Evolutionary conservation across 2,329 filamentous ascomycete genomes (phyloP).

Genomic region (Fusarium brachygibbosum): DNA sequence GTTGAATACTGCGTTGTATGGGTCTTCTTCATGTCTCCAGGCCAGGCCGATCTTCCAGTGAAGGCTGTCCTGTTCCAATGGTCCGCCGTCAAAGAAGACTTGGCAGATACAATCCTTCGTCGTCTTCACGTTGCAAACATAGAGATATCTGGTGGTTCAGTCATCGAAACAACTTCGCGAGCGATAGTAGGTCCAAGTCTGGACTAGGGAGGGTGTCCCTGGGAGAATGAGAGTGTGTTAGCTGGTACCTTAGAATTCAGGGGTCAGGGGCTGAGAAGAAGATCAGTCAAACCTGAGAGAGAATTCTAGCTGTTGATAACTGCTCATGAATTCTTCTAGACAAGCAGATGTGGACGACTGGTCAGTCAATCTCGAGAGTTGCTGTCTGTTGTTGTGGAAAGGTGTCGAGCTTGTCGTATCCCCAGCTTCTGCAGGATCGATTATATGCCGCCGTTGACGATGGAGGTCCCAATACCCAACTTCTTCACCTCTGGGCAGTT

Average conservation of each 20-base stretch:
- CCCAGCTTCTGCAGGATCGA: no score
- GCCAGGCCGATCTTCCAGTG: no score
- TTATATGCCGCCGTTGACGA: not conserved
- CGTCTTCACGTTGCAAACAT: not conserved
- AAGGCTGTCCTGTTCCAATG: not conserved
- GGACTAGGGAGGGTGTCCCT: not conserved
- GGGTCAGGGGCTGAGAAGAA: not conserved
- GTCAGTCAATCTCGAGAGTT: not conserved
- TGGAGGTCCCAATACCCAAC: not conserved
- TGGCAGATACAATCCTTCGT: not conserved
- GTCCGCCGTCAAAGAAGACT: not conserved
- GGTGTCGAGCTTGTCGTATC: not conserved
- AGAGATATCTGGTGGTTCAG: not conserved
- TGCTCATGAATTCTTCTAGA: not conserved
- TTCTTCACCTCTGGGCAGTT: not conserved
- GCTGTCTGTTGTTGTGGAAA: not conserved
- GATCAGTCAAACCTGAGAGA: not conserved
- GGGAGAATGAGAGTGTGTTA: not conserved
- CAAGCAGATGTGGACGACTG: no score
- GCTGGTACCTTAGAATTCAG: not conserved
- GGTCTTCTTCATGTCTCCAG: no score
- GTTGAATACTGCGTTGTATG: no score
- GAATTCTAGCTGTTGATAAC: not conserved
- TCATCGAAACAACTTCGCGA: not conserved
- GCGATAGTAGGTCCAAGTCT: not conserved